Evolutionary conservation across 768 basidiomycete genomes (phyloP), one percentile per base, ranked within the genome.

Genomic region (Melanogaster broomeanus): DNA sequence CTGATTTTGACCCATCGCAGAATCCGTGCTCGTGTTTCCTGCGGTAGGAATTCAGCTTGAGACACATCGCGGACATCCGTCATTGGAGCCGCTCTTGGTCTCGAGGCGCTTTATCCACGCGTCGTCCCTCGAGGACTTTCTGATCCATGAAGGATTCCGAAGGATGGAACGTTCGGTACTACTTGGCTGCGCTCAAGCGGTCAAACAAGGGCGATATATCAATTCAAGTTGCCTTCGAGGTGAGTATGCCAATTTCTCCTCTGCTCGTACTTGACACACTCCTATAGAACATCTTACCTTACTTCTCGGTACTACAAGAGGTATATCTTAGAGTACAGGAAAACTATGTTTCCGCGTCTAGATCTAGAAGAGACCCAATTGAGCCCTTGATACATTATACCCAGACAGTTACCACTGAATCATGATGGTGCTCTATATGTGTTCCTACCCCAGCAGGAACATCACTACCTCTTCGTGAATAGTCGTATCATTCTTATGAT

Each of bases 91-190:
- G 15, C 51, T 72, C 15, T 64, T 54, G 41, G 63, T 54, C 7
- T 64, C 70, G 0, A 76, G 80, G 44, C 79, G 66, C 4, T 90
- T 92, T 65, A 81, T 91, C 55, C 83, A 86, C 7, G 63, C 77
- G 25, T 63, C 73, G 0, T 57, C 64, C 2, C 65, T 91, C 18
- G 74, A 77, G 45, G 87, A 89, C 50, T 72, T 87, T 39, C 58
- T 90, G 25, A 84, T 92, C 48, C 86, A 90, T 58, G 90, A 93
- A 65, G 89, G 83, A 2, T 65, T 91, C 15, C 74, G 68, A 11
- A 68, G 87, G 42, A n/a, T 93, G 89, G 89, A 74, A 87, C 64
- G 77, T 90, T 19, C 76, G 81, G 15, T 88, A 82, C 61, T 90
- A 87, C 61, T 70, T 90, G 9, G 83, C 77, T 13, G 76, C 74